A percentile compares a stretch with the other conserved stretches of the same genome.
Evolutionary conservation across 306 rosid species (phyloP).

Genomic region (Trifolium repens): DNA sequence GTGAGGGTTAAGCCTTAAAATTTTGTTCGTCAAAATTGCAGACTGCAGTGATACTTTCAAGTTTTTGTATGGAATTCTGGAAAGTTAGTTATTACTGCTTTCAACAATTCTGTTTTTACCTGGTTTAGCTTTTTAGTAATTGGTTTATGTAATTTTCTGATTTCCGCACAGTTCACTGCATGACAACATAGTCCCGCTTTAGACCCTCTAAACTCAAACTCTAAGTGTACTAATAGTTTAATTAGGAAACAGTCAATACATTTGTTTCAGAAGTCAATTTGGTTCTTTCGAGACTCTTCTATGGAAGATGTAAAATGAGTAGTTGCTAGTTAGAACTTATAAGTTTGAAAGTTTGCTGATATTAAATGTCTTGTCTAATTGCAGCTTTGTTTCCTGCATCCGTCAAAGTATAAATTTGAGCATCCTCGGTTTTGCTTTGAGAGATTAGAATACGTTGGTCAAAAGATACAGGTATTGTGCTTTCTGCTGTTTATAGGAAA

Average conservation of each 20-base stretch:
- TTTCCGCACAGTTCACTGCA: constrained; percentile 6
- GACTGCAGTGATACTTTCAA: neutral
- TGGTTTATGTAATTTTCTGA: constrained; percentile 19
- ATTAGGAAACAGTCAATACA: constrained; percentile 24
- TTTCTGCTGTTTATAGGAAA: constrained; percentile 34
- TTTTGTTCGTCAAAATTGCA: constrained; percentile 19
- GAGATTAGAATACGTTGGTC: constrained; percentile 88
- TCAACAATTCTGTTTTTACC: constrained; percentile 24
- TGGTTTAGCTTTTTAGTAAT: constrained; percentile 22
- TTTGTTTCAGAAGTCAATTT: constrained; percentile 33
- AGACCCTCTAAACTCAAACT: constrained; percentile 34
- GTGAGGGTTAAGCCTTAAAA: constrained; percentile 1
- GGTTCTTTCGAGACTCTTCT: constrained; percentile 20
- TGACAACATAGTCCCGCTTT: neutral
- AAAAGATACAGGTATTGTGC: constrained; percentile 82
- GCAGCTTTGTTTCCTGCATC: constrained; percentile 94
- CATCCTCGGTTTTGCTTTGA: constrained; percentile 96
- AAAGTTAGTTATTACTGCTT: constrained; percentile 6
- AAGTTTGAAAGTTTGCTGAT: constrained; percentile 35
- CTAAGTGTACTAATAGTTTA: constrained; percentile 7
- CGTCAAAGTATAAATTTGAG: constrained; percentile 89
- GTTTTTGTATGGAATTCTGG: constrained; percentile 12
- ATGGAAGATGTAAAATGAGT: constrained; percentile 10
- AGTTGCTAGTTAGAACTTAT: neutral
- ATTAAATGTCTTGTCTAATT: constrained; percentile 42